A percentile compares a stretch with the other conserved stretches of the same genome.
Conservation (phyloP, 768 basidiomycete species). For the Amyloporia xantha region DNA sequence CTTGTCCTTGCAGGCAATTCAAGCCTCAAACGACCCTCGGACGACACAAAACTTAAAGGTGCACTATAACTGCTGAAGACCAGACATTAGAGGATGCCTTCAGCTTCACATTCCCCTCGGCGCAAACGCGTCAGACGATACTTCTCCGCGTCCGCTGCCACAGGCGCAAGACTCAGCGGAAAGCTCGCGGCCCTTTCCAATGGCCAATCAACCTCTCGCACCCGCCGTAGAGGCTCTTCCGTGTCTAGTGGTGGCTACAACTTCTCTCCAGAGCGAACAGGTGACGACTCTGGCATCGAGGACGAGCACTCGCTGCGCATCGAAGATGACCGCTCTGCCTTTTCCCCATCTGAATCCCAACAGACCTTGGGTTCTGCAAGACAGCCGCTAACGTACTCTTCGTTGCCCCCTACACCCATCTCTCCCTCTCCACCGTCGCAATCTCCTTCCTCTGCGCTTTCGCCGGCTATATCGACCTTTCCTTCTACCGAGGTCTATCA, state of each 20-base stretch:
- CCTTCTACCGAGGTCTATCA: slow-evolving; percentile 14
- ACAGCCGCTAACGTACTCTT: slow-evolving; percentile 53
- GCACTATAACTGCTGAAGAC: too few species aligned
- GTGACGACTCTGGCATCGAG: slow-evolving; percentile 12
- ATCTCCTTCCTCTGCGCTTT: slow-evolving; percentile 9
- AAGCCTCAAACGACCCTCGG: too few species aligned
- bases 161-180: slow-evolving; percentile 16
- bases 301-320: slow-evolving; percentile 8
- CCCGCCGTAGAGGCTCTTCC: slow-evolving; percentile 14
- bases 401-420: slow-evolving; percentile 70
- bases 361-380: slow-evolving; percentile 2
- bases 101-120: slow-evolving; percentile 18
- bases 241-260: slow-evolving; percentile 13
- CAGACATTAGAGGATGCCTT: not conserved
- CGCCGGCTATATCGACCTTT: slow-evolving; percentile 8
- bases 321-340: slow-evolving; percentile 10
- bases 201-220: slow-evolving; percentile 7
- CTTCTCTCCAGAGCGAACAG: slow-evolving; percentile 11
- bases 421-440: slow-evolving; percentile 35
- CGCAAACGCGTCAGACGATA: slow-evolving; percentile 20
- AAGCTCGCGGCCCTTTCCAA: slow-evolving; percentile 1
- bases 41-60: too few species aligned
- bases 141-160: slow-evolving; percentile 21
- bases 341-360: slow-evolving; percentile 9
- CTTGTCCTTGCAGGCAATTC: too few species aligned